phyloP scores from a whole-genome alignment of 257 asterid species.

The Solanum tarapatanum region DNA sequence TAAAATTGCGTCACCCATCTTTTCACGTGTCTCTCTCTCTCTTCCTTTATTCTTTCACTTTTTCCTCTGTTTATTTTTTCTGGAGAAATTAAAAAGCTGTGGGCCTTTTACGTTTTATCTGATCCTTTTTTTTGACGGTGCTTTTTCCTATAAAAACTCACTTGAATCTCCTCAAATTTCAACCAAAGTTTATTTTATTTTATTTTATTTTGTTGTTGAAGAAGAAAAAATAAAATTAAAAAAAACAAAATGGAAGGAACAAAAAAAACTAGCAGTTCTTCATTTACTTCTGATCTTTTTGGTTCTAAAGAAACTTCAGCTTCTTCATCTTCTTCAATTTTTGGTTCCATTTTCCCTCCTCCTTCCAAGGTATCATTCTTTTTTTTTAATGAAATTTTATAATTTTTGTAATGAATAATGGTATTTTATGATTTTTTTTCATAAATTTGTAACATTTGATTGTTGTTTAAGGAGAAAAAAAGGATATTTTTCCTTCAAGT shows the following conservation, averaged over 20 bases:
- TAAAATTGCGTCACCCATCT: conserved; percentile 3
- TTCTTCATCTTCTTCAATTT: conserved; percentile 45
- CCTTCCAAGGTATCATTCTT: conserved; percentile 36
- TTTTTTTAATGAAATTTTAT: background rate
- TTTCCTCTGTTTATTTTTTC: background rate
- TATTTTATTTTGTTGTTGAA: background rate
- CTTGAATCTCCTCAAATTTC: conserved; percentile 1
- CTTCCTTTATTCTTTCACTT: background rate
- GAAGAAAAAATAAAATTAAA: background rate
- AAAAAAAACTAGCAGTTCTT: conserved; percentile 55
- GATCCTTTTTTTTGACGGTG: conserved; percentile 42
- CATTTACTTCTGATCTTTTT: conserved; percentile 81
- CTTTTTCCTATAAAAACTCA: conserved; percentile 30
- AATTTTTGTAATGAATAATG: background rate
- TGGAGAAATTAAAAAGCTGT: conserved; percentile 14
- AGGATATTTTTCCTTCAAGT: background rate
- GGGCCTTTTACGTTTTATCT: conserved; percentile 25
- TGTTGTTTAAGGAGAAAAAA: background rate
- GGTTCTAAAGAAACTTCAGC: conserved; percentile 49
- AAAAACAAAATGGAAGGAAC: conserved; percentile 45
- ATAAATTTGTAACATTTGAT: background rate
- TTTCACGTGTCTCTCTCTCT: conserved; percentile 39
- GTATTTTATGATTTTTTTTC: background rate
- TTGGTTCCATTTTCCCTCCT: conserved; percentile 58
- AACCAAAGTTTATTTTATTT: conserved; percentile 1